These are phyloP conservation scores for Gastrolobium villosum DNA, from an alignment of 306 rosid species.

Conservation along the genomic window DNA sequence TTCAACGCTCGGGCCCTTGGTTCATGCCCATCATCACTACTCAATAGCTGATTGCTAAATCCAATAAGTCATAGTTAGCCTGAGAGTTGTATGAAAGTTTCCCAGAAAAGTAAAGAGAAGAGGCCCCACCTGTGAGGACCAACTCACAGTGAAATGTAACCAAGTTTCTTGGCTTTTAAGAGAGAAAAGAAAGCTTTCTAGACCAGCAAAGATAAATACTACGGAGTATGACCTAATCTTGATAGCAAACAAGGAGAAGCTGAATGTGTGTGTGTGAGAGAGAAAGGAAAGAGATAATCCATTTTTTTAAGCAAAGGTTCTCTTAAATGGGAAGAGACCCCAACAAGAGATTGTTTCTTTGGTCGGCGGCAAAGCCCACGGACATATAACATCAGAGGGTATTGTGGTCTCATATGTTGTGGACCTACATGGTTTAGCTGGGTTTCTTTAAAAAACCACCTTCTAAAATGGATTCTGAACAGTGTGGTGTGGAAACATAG, in stretches of 20 bases:
- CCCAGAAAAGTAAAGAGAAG: conserved; percentile 53
- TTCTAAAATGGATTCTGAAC: no score
- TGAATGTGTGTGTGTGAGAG: conserved; percentile 47
- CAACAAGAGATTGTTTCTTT: conserved; percentile 89
- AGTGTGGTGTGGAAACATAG: no score
- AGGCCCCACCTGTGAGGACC: conserved; percentile 57
- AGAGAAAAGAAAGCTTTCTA: conserved; percentile 62
- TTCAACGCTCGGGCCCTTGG: no score
- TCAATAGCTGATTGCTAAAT: conserved; percentile 53
- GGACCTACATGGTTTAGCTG: no score
- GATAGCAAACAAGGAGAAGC: conserved; percentile 77
- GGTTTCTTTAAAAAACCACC: no score
- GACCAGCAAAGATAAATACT: conserved; percentile 56
- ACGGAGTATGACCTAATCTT: conserved; percentile 69
- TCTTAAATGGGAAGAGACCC: conserved; percentile 84
- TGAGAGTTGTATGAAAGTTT: conserved; percentile 26
- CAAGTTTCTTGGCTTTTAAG: conserved; percentile 63
- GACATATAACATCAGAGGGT: conserved; percentile 26
- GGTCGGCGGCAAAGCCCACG: conserved; percentile 98
- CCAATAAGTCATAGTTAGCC: conserved; percentile 47
- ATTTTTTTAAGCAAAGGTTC: conserved; percentile 72
- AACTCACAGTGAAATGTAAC: conserved; percentile 52
- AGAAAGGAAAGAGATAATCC: conserved; percentile 51
- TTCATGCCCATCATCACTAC: conserved; percentile 42
- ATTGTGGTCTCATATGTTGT: no score